Conservation (phyloP, 2,329 filamentous ascomycete genomes). For the Endothia cerciana region DNA sequence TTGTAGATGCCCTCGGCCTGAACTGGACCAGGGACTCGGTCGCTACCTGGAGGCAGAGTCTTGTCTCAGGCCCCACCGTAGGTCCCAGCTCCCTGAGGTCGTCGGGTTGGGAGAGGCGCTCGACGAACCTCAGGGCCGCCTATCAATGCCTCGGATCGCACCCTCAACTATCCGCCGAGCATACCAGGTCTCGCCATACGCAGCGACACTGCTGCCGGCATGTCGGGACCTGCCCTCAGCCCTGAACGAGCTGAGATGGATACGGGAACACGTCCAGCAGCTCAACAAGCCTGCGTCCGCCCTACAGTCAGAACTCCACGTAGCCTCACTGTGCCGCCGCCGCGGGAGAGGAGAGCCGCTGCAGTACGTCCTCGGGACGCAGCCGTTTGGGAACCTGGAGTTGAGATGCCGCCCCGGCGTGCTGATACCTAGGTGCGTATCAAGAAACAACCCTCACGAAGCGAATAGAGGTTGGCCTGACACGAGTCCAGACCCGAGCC, state of each 20-base stretch:
- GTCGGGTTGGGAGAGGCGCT: background rate
- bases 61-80: too few species aligned
- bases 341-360: slow-evolving; percentile 71
- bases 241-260: slow-evolving; percentile 73
- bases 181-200: slow-evolving; percentile 54
- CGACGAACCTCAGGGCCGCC: too few species aligned
- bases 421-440: slow-evolving; percentile 74
- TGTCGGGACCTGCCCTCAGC: slow-evolving; percentile 68
- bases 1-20: too few species aligned
- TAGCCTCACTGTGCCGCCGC: slow-evolving; percentile 50
- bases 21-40: too few species aligned
- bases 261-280: slow-evolving; percentile 59
- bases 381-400: slow-evolving; percentile 85
- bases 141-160: slow-evolving; percentile 65
- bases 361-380: slow-evolving; percentile 86
- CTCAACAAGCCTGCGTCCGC: background rate
- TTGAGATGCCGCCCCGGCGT: slow-evolving; percentile 78
- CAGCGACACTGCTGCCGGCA: slow-evolving; percentile 64
- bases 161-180: slow-evolving; percentile 61
- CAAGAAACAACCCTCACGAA: background rate
- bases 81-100: too few species aligned
- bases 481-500: slow-evolving; percentile 61
- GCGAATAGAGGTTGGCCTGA: slow-evolving; percentile 12
- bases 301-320: background rate
- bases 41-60: too few species aligned